Conservation (phyloP, 495 filamentous ascomycete species). For the Glarea lozoyensis region DNA sequence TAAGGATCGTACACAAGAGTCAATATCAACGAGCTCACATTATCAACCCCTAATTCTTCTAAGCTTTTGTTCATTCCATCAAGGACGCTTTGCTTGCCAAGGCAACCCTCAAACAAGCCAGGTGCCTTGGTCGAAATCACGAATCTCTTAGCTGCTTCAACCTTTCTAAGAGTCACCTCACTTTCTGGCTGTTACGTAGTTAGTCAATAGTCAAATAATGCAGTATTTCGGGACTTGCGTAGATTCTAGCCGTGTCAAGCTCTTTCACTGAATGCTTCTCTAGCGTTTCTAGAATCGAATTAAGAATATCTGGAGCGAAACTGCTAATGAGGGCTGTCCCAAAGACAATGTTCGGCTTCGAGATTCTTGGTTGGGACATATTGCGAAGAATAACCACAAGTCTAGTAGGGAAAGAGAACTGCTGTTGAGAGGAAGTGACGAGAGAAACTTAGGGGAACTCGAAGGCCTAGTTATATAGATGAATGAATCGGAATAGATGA, state of each 20-base stretch:
- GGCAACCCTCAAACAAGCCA: slow-evolving; percentile 14
- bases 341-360: slow-evolving; percentile 2
- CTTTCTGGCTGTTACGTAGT: slow-evolving; percentile 13
- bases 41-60: slow-evolving; percentile 22
- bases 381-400: no score
- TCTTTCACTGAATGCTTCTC: slow-evolving; percentile 23
- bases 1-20: background rate
- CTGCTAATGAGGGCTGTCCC: slow-evolving; percentile 5
- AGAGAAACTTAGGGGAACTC: no score
- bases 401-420: no score
- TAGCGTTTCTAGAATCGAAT: slow-evolving; percentile 18
- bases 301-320: background rate
- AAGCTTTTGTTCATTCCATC: slow-evolving; percentile 24
- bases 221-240: slow-evolving; percentile 14
- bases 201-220: background rate
- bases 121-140: slow-evolving; percentile 29
- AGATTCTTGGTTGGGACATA: no score
- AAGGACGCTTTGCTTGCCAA: slow-evolving; percentile 24
- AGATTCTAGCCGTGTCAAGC: slow-evolving; percentile 28
- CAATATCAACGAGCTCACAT: slow-evolving; percentile 8
- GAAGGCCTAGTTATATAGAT: no score
- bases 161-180: slow-evolving; percentile 25
- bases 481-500: no score
- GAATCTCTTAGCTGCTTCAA: slow-evolving; percentile 23
- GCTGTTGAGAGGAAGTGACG: no score